phyloP scores from a whole-genome alignment of 2,329 filamentous ascomycete species.

The Aspergillus viridinutans region DNA sequence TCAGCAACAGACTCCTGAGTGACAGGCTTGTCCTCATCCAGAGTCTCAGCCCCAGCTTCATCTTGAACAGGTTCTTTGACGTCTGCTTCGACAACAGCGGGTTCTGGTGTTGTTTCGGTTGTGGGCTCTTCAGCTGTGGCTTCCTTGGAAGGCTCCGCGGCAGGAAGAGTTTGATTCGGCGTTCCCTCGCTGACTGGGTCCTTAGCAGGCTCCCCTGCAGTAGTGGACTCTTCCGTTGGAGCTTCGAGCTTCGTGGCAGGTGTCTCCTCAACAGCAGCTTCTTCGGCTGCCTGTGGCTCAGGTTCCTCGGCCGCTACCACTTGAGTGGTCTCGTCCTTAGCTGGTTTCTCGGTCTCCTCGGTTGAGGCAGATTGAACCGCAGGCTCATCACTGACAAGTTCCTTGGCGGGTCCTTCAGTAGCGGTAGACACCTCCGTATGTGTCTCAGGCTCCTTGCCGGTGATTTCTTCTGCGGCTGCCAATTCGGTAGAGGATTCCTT shows the following conservation, averaged over 20 bases:
- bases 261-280: slow-evolving; percentile 1
- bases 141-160: background rate
- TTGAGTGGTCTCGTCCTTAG: slow-evolving; percentile 2
- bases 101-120: background rate
- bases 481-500: slow-evolving; percentile 2
- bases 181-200: background rate
- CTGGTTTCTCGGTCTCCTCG: slow-evolving; percentile 1
- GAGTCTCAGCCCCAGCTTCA: background rate
- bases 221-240: background rate
- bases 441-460: background rate
- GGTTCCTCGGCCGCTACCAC: slow-evolving; percentile 5
- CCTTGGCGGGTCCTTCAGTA: slow-evolving; percentile 2
- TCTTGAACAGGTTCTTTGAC: background rate
- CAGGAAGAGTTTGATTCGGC: background rate
- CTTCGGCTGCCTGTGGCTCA: slow-evolving; percentile 3
- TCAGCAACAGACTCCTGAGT: background rate
- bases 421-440: background rate
- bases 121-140: background rate
- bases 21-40: background rate
- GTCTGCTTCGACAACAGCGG: background rate
- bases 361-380: background rate
- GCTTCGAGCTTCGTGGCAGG: slow-evolving; percentile 1
- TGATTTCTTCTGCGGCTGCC: background rate
- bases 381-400: slow-evolving; percentile 1
- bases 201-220: slow-evolving; percentile 4